phyloP scores from a whole-genome alignment of 2,329 filamentous ascomycete species.

The Apiospora phragmitis region DNA sequence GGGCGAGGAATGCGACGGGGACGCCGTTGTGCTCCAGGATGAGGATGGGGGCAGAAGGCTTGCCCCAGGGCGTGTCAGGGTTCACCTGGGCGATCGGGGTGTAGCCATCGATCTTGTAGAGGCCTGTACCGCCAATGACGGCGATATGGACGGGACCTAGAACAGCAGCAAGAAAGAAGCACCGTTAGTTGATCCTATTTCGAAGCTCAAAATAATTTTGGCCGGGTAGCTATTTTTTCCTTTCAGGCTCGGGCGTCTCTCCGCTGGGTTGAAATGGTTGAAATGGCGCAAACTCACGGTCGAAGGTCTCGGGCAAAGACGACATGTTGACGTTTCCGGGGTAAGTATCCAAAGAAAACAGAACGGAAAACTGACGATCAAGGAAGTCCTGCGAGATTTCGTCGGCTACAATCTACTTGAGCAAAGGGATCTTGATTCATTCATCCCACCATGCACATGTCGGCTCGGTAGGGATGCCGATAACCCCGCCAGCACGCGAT shows the following conservation, averaged over 20 bases:
- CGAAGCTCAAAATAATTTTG: constrained; percentile 9
- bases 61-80: constrained; percentile 84
- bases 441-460: neutral
- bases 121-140: constrained; percentile 90
- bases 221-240: constrained; percentile 11
- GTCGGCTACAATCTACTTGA: neutral
- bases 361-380: neutral
- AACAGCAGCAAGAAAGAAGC: neutral
- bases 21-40: constrained; percentile 85
- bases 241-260: constrained; percentile 13
- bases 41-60: constrained; percentile 72
- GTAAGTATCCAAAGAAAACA: neutral
- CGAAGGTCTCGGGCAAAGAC: constrained; percentile 59
- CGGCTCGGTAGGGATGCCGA: neutral
- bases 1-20: constrained; percentile 88
- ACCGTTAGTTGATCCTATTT: constrained; percentile 14
- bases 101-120: constrained; percentile 85
- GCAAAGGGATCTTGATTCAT: neutral
- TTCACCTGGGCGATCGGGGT: constrained; percentile 78
- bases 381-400: neutral
- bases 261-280: neutral
- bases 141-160: constrained; percentile 76
- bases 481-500: constrained; percentile 2
- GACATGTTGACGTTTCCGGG: constrained; percentile 41
- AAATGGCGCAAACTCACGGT: constrained; percentile 45